These are phyloP conservation scores for Amanita jacksonii DNA, from an alignment of 768 basidiomycete genomes.

Conservation along the genomic window DNA sequence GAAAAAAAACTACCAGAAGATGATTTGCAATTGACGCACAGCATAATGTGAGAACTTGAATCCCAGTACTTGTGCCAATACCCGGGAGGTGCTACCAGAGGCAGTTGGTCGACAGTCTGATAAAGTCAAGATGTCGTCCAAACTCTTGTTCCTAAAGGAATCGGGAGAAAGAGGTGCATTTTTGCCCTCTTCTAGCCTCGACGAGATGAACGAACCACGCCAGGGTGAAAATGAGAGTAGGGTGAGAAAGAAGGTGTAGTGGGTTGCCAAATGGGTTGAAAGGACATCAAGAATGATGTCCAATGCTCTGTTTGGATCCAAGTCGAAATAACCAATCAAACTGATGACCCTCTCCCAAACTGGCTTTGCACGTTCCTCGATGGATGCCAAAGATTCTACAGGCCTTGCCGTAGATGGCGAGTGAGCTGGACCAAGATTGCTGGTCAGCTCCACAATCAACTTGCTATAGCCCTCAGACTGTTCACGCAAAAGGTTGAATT, in stretches of 20 bases:
- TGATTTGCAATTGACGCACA: constrained; percentile 31
- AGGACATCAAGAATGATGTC: constrained; percentile 92
- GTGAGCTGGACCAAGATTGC: constrained; percentile 68
- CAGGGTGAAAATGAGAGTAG: constrained; percentile 85
- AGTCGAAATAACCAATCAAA: constrained; percentile 91
- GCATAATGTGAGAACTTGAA: constrained; percentile 94
- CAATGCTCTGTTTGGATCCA: constrained; percentile 89
- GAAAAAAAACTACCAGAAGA: not conserved
- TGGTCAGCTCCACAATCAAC: constrained; percentile 75
- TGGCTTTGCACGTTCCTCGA: constrained; percentile 54
- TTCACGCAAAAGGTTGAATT: constrained; percentile 95
- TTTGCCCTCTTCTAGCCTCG: constrained; percentile 26
- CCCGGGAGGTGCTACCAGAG: constrained; percentile 30
- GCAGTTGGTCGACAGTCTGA: constrained; percentile 31
- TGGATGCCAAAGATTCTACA: constrained; percentile 43
- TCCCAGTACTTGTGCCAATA: constrained; percentile 88
- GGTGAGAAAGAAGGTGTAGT: constrained; percentile 84
- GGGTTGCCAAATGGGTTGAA: constrained; percentile 68
- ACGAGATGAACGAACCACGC: constrained; percentile 43
- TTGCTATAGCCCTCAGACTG: constrained; percentile 97
- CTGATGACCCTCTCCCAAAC: constrained; percentile 83
- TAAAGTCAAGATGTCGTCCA: constrained; percentile 58
- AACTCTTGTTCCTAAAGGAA: constrained; percentile 44
- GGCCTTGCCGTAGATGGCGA: constrained; percentile 57
- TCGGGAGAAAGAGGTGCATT: constrained; percentile 26